Evolutionary conservation across 2,329 filamentous ascomycete genomes (phyloP).

Genomic region (Phialemoniopsis sp.): DNA sequence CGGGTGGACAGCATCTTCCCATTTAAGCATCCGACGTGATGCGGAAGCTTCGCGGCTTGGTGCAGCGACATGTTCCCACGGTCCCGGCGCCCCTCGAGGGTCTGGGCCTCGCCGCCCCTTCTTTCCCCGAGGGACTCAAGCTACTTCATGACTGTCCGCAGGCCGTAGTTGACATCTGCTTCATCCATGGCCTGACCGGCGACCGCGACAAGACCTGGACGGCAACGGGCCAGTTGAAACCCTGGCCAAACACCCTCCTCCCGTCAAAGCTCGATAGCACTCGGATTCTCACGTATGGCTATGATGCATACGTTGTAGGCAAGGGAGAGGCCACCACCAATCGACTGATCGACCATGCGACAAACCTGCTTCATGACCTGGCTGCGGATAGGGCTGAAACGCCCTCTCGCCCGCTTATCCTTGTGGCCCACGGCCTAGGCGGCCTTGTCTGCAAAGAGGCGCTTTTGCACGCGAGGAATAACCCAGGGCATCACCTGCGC

Average conservation of each 20-base stretch:
- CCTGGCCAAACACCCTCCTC: slow-evolving; percentile 29
- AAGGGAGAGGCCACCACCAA: slow-evolving; percentile 13
- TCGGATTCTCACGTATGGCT: slow-evolving; percentile 33
- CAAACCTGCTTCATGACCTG: slow-evolving; percentile 21
- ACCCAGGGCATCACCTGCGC: slow-evolving; percentile 19
- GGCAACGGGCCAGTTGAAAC: slow-evolving; percentile 13
- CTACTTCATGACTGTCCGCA: slow-evolving; percentile 8
- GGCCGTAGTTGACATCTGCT: slow-evolving; percentile 22
- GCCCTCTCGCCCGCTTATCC: slow-evolving; percentile 21
- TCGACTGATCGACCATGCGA: slow-evolving; percentile 21
- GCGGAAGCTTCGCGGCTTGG: too few species aligned
- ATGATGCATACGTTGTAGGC: slow-evolving; percentile 25
- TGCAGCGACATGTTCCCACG: too few species aligned
- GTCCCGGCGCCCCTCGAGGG: not conserved
- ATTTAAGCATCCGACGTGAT: too few species aligned
- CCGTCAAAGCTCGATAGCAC: slow-evolving; percentile 19
- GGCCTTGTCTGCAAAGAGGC: slow-evolving; percentile 33
- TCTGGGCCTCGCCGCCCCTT: not conserved
- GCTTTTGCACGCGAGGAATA: slow-evolving; percentile 22
- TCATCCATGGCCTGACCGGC: slow-evolving; percentile 35
- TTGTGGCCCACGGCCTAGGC: slow-evolving; percentile 32
- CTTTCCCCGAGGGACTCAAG: slow-evolving; percentile 10
- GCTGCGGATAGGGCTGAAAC: slow-evolving; percentile 13
- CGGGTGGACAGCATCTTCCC: too few species aligned
- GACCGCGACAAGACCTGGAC: slow-evolving; percentile 33